phyloP scores from a whole-genome alignment of 495 filamentous ascomycete genomes.

The Penicillium angulare region DNA sequence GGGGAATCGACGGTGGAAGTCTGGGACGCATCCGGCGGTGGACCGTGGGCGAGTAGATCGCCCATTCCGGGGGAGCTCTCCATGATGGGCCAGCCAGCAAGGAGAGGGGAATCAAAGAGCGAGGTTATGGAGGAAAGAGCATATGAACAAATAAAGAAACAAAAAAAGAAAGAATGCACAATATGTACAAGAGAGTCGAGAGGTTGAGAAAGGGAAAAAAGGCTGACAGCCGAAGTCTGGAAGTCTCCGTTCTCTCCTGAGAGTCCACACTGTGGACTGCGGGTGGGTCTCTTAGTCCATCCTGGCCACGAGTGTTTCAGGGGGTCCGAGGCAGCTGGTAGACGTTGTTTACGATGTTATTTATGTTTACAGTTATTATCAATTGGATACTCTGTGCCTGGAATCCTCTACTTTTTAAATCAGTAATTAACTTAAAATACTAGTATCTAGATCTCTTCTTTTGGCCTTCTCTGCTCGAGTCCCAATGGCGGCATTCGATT shows the following conservation, averaged over 20 bases:
- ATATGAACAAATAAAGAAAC: constrained; percentile 7
- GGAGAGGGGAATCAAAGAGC: constrained; percentile 12
- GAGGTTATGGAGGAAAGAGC: constrained; percentile 15
- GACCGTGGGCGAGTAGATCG: constrained; percentile 25
- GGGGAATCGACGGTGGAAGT: constrained; percentile 15
- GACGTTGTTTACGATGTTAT: background rate
- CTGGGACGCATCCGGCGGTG: constrained; percentile 38
- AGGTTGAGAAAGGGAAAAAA: constrained; percentile 7
- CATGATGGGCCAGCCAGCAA: constrained; percentile 35
- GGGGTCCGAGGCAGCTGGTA: constrained; percentile 13
- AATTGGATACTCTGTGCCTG: too few species aligned
- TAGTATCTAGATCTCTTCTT: too few species aligned
- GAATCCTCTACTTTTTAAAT: too few species aligned
- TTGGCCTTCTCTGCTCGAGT: too few species aligned
- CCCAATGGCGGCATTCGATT: too few species aligned
- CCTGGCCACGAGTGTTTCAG: constrained; percentile 28
- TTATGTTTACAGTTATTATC: background rate
- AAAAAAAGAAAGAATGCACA: background rate
- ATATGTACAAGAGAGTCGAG: constrained; percentile 2
- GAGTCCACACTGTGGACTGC: constrained; percentile 15
- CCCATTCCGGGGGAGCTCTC: constrained; percentile 36
- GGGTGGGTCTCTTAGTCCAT: too few species aligned
- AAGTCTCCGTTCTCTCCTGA: constrained; percentile 21
- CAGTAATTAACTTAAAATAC: too few species aligned
- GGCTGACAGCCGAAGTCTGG: constrained; percentile 8